Evolutionary conservation across 768 basidiomycete genomes (phyloP).

Genomic region (Cantharellus anzutake): DNA sequence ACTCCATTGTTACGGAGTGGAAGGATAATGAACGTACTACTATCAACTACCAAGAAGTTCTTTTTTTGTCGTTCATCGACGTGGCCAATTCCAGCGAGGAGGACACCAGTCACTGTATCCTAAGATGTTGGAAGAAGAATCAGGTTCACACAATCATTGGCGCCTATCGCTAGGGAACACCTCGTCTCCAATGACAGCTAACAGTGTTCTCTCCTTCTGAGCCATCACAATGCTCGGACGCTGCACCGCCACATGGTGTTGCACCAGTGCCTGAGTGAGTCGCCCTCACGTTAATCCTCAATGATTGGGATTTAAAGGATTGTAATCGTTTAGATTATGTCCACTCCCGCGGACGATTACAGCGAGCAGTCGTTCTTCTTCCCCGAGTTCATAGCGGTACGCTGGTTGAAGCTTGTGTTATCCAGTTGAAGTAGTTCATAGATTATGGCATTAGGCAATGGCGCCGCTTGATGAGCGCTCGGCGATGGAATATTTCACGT

Average conservation of each 20-base stretch:
- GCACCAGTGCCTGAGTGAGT: not conserved
- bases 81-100: conserved; percentile 90
- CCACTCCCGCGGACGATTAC: conserved; percentile 4
- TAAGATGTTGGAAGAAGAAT: conserved; percentile 16
- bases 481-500: conserved; percentile 78
- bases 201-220: conserved; percentile 45
- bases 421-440: conserved; percentile 2
- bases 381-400: conserved; percentile 77
- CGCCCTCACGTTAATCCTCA: too few species aligned
- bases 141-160: not conserved
- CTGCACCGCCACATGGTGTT: not conserved
- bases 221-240: not conserved
- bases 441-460: conserved; percentile 30
- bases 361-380: conserved; percentile 40
- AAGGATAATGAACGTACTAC: conserved; percentile 38
- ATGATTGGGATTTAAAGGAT: too few species aligned
- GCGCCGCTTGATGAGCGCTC: conserved; percentile 59
- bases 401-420: not conserved
- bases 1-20: not conserved
- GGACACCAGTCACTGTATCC: conserved; percentile 94
- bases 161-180: conserved; percentile 21
- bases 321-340: not conserved
- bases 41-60: conserved; percentile 92
- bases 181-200: conserved; percentile 97
- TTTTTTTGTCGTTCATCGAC: conserved; percentile 81